These are phyloP conservation scores for Aspergillus ochraceus DNA, from an alignment of 2,329 filamentous ascomycete species.

Conservation along the genomic window DNA sequence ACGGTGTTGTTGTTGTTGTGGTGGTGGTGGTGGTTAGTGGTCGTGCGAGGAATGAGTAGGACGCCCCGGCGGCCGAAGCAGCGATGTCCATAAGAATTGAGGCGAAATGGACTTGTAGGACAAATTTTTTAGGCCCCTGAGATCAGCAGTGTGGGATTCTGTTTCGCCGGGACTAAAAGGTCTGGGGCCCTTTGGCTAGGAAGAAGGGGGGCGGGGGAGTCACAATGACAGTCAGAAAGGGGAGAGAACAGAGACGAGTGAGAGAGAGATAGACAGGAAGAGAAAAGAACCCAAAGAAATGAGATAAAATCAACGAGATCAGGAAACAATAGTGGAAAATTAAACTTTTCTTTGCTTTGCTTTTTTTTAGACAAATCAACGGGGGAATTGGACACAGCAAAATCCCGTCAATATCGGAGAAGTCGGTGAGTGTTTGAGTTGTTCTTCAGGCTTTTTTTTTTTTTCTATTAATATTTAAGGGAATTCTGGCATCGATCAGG, in stretches of 20 bases:
- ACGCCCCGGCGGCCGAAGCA: constrained; percentile 33
- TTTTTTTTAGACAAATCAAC: constrained; percentile 2
- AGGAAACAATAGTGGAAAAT: constrained; percentile 8
- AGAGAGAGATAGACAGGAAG: constrained; percentile 5
- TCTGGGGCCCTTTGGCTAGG: constrained; percentile 1
- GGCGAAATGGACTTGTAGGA: constrained; percentile 8
- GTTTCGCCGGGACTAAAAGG: constrained; percentile 3
- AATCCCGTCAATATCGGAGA: not conserved
- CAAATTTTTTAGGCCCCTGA: not conserved
- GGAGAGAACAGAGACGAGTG: not conserved
- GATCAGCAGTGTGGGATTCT: constrained; percentile 7
- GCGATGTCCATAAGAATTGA: constrained; percentile 40
- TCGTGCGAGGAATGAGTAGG: constrained; percentile 34
- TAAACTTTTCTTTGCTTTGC: not conserved
- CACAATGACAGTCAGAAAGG: not conserved
- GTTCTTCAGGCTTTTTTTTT: not conserved
- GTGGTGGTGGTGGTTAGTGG: constrained; percentile 20
- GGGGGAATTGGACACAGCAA: not conserved
- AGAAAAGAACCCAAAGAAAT: not conserved
- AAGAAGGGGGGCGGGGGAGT: not conserved
- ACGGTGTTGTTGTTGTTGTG: not conserved
- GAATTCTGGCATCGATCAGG: not conserved
- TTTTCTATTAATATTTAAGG: no score
- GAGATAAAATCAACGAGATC: constrained; percentile 4
- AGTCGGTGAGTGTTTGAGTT: not conserved